A percentile compares a stretch with the other conserved stretches of the same genome.
phyloP scores from a whole-genome alignment of 352 stramenopile species.

The Globisporangium uncinulatum region DNA sequence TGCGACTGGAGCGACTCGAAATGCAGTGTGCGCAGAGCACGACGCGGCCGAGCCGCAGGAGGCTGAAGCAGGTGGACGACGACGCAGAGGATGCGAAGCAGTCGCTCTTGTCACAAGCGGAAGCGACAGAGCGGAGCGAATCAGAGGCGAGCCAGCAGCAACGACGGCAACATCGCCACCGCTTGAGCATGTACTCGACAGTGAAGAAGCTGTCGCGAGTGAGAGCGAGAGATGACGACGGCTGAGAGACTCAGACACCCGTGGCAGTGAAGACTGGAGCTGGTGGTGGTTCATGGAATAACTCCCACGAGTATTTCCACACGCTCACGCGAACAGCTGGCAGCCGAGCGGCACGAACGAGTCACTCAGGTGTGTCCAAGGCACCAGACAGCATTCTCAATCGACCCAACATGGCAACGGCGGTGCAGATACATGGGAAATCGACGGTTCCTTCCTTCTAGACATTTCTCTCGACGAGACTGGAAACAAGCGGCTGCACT shows the following conservation, averaged over 20 bases:
- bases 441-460: too few species aligned
- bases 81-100: not conserved
- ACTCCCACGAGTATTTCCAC: too few species aligned
- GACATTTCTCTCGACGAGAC: too few species aligned
- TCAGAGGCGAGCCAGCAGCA: not conserved
- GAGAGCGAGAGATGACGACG: not conserved
- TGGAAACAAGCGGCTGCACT: too few species aligned
- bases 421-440: too few species aligned
- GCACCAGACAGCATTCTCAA: too few species aligned
- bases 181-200: constrained; percentile 34
- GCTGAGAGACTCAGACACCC: not conserved
- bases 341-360: too few species aligned
- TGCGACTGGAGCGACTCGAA: constrained; percentile 21
- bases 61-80: not conserved
- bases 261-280: too few species aligned
- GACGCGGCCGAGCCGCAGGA: not conserved
- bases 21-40: not conserved
- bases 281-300: too few species aligned
- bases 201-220: constrained; percentile 18
- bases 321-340: too few species aligned
- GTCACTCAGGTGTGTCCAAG: too few species aligned
- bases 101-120: not conserved
- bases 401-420: too few species aligned
- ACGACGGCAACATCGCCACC: constrained; percentile 15
- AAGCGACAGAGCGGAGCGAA: not conserved